Evolutionary conservation across 2,329 filamentous ascomycete genomes (phyloP), one percentile per base, ranked within the genome.

Genomic region (Colletotrichum sp.): DNA sequence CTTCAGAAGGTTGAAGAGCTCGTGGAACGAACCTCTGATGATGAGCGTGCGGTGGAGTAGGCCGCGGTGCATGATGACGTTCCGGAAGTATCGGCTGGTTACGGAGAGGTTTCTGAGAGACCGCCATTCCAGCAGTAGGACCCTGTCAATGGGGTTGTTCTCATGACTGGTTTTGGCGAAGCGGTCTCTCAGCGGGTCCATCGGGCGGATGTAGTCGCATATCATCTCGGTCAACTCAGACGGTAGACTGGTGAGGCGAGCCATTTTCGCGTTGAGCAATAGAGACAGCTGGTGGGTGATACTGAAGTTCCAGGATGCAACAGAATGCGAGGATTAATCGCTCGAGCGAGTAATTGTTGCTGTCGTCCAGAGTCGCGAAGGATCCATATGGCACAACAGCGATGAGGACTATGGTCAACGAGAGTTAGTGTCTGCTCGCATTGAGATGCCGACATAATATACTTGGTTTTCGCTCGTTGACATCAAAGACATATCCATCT

Each of bases 221-320:
- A 52, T 52, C 12, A 13, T 21, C 4, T 52, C n/a, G 10, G 15
- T 13, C n/a, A 52, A 7, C n/a, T 52, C 43, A 7, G 43, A 12
- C n/a, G 43, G 43, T 0, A 52, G n/a, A 21, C 12, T 3, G 6
- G 2, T 5, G 43, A 52, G 6, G n/a, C 43, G n/a, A 5, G 43
- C n/a, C 43, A 52, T 52, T 3, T 21, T 52, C 3, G 18, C 43
- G 10, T n/a, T 34, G 0, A 43, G 5, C 5, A 43, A 8, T 12
- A 3, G 9, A 0, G 0, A n/a, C 9, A 12, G 9, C 18, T 43
- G 3, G 0, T 13, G n/a, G 2, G 6, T 1, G 6, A 2, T n/a
- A 52, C n/a, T 21, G 4, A 13, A 4, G 18, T 7, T 7, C 0
- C 0, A 4, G 6, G 1, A n/a, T n/a, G 9, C 18, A 0, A 39